Evolutionary conservation across 2,329 filamentous ascomycete genomes (phyloP), one percentile per base, ranked within the genome.

Genomic region (Cytospora piceicola): DNA sequence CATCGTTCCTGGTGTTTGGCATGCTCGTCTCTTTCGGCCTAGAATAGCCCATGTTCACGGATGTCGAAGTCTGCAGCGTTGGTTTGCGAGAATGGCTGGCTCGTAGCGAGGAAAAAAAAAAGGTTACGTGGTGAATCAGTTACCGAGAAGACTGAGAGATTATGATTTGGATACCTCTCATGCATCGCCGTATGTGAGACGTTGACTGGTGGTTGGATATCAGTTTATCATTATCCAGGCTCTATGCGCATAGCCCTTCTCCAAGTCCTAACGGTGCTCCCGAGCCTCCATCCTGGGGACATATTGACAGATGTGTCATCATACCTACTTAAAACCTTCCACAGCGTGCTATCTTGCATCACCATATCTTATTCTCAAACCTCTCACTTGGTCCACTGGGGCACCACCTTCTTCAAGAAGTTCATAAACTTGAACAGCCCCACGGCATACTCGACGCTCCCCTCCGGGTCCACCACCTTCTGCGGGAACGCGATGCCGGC

Each of bases 361-460:
- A 22, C 22, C n/a, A 5, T 1, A 49, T 24, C 14, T 24, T 12
- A 49, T 17, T 7, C 15, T 49, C 42, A 22, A 1, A n/a, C 46
- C 20, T 14, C 46, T 49, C 46, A 49, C n/a, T 11, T 49, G 5
- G 11, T 46, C 85, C 86, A 88, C 22, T 77, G 74, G 20, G 83
- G 84, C 24, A 80, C 77, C 5, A 86, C 85, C 67, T 78, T 80
- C 75, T 84, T 84, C 62, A 87, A 74, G 70, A 83, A 88, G 56
- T 81, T 85, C 85, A 89, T 88, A 69, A 90, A 89, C 75, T 90
- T 89, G 72, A 80, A 87, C 72, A 89, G 83, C 0, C 87, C 87
- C 59, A 89, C 87, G 0, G 85, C 84, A 70, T 82, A 79, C 75
- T 89, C 86, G 9, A 85, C 82, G 72, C 88, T 88, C 0, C 86